Conservation (phyloP, 768 basidiomycete species). For the Kwoniella mangroviensis region DNA sequence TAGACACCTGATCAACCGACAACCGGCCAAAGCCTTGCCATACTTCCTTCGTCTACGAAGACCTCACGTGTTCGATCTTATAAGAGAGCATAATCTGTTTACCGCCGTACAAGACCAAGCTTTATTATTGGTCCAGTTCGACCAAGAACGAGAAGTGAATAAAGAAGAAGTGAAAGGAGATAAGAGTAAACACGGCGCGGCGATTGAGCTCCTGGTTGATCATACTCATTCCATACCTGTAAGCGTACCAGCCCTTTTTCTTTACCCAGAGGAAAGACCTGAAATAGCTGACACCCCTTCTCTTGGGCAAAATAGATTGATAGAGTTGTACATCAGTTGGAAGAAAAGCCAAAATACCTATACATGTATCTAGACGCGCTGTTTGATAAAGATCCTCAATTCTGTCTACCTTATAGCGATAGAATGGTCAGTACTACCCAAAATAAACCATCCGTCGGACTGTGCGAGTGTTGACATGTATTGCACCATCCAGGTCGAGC, state of each 20-base stretch:
- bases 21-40: conserved; percentile 90
- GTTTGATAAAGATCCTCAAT: conserved; percentile 80
- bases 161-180: conserved; percentile 32
- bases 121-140: conserved; percentile 88
- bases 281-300: background rate
- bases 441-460: too few species aligned
- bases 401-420: conserved; percentile 81
- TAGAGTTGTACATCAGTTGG: conserved; percentile 85
- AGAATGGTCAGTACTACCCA: conserved; percentile 65
- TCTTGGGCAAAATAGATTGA: conserved; percentile 65
- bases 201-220: conserved; percentile 84
- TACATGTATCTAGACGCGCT: conserved; percentile 92
- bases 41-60: conserved; percentile 84
- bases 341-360: conserved; percentile 74
- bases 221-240: conserved; percentile 97
- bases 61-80: conserved; percentile 91
- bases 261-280: too few species aligned
- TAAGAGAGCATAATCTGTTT: conserved; percentile 89
- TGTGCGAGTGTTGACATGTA: background rate
- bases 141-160: conserved; percentile 66
- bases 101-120: conserved; percentile 94
- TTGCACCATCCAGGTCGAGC: conserved; percentile 66
- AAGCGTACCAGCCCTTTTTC: conserved; percentile 45
- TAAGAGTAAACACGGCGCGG: conserved; percentile 65
- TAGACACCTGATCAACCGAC: conserved; percentile 85